Evolutionary conservation across 805 yeast genomes (phyloP).

Genomic region (Ogataea paraovalis): DNA sequence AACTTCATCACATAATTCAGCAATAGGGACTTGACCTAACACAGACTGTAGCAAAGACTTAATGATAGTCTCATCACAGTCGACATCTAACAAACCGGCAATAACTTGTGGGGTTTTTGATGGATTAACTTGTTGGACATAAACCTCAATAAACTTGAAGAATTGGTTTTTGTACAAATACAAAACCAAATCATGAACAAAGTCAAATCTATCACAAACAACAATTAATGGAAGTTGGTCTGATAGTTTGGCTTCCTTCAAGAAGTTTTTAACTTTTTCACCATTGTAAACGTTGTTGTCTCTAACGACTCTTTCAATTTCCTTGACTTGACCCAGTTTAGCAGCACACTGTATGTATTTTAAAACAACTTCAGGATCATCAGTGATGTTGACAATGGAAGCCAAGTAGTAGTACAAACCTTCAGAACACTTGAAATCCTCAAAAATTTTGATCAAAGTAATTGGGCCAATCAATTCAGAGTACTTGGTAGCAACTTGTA

Average conservation of each 20-base stretch:
- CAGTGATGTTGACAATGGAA: conserved; percentile 87
- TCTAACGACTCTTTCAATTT: conserved; percentile 92
- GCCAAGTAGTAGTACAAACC: conserved; percentile 93
- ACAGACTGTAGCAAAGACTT: conserved; percentile 78
- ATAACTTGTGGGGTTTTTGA: conserved; percentile 93
- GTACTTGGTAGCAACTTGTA: conserved; percentile 95
- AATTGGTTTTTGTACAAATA: conserved; percentile 93
- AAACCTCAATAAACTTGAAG: conserved; percentile 95
- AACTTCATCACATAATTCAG: conserved; percentile 85
- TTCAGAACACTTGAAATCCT: conserved; percentile 86
- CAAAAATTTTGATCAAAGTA: conserved; percentile 83
- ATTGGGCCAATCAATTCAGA: conserved; percentile 89
- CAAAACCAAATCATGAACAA: conserved; percentile 88
- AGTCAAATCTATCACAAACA: conserved; percentile 89
- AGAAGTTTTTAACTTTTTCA: conserved; percentile 94
- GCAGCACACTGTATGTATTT: conserved; percentile 96
- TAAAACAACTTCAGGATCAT: conserved; percentile 91
- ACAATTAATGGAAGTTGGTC: conserved; percentile 96
- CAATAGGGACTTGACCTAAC: conserved; percentile 90
- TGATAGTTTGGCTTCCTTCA: conserved; percentile 88
- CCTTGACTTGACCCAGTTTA: conserved; percentile 81
- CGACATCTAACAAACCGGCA: conserved; percentile 95
- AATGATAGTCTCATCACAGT: conserved; percentile 89
- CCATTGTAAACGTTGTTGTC: conserved; percentile 94
- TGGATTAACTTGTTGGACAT: conserved; percentile 97